Evolutionary conservation across 164 flowering plant species (phyloP).

Genomic region (Warburgia ugandensis): DNA sequence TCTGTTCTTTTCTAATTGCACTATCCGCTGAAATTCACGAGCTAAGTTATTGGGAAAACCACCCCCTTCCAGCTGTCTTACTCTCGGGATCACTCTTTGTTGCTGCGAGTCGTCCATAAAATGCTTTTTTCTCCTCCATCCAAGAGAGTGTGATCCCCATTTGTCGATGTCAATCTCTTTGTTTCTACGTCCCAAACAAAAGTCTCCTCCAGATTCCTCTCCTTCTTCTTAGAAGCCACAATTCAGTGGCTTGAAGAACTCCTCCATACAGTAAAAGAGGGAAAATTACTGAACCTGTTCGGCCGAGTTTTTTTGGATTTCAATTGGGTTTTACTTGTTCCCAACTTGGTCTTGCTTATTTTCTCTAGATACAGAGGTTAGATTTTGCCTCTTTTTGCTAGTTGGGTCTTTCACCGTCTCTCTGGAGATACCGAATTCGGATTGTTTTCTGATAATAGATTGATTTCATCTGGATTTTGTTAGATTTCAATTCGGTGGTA

Average conservation of each 20-base stretch:
- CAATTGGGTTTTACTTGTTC: no score
- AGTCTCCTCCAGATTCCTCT: slow-evolving; percentile 2
- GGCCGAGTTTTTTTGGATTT: not conserved
- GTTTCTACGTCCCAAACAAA: slow-evolving; percentile 1
- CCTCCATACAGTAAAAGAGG: not conserved
- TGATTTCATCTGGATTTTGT: not conserved
- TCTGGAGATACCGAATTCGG: not conserved
- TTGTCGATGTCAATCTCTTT: not conserved
- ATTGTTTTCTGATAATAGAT: not conserved
- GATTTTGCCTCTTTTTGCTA: not conserved
- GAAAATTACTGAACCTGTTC: not conserved
- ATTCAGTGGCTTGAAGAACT: not conserved
- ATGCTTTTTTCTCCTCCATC: not conserved
- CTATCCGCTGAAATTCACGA: no score
- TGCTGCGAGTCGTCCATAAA: no score
- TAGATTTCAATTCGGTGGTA: slow-evolving; percentile 1
- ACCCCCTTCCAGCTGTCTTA: no score
- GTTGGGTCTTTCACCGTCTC: not conserved
- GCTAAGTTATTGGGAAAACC: no score
- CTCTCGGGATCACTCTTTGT: no score
- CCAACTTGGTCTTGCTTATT: no score
- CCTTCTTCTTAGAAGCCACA: not conserved
- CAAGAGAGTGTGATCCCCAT: not conserved
- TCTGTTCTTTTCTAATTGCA: no score
- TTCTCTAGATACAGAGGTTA: not conserved